A percentile compares a stretch with the other conserved stretches of the same genome.
phyloP scores from a whole-genome alignment of 2,329 filamentous ascomycete species.

The Diaporthe sp. region DNA sequence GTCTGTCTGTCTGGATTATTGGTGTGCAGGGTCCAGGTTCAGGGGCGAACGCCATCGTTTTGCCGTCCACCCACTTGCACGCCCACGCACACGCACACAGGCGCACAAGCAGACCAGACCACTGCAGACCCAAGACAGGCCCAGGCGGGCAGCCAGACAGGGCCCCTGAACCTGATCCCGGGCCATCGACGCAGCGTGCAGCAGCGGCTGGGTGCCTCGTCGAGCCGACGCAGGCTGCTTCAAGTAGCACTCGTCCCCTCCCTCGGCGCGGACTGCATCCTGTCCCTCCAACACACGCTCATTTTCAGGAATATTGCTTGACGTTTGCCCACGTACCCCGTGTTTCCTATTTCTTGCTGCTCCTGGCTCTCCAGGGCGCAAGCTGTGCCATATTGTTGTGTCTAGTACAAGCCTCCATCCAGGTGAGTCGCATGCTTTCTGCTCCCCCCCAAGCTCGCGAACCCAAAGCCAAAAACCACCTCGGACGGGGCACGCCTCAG shows the following conservation, averaged over 20 bases:
- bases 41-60: slow-evolving; percentile 31
- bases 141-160: slow-evolving; percentile 28
- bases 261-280: slow-evolving; percentile 25
- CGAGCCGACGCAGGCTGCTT: slow-evolving; percentile 34
- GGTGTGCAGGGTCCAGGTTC: slow-evolving; percentile 38
- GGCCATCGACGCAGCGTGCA: slow-evolving; percentile 8
- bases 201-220: slow-evolving; percentile 36
- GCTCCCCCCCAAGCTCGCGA: slow-evolving; percentile 20
- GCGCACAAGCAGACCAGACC: slow-evolving; percentile 28
- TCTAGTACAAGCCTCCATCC: slow-evolving; percentile 52
- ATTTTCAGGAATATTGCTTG: slow-evolving; percentile 48
- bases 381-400: slow-evolving; percentile 57
- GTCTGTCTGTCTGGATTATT: not conserved
- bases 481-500: slow-evolving; percentile 25
- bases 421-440: slow-evolving; percentile 49
- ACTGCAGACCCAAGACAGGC: slow-evolving; percentile 33
- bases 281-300: slow-evolving; percentile 52
- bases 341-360: slow-evolving; percentile 53
- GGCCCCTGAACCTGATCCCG: slow-evolving; percentile 32
- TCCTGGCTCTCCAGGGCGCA: slow-evolving; percentile 63
- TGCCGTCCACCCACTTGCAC: slow-evolving; percentile 29
- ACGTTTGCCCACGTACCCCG: slow-evolving; percentile 32
- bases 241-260: slow-evolving; percentile 36
- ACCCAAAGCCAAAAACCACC: slow-evolving; percentile 31
- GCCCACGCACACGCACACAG: not conserved